phyloP scores from a whole-genome alignment of 1,284 basidiomycete genomes.

The Sporisorium graminicola region DNA sequence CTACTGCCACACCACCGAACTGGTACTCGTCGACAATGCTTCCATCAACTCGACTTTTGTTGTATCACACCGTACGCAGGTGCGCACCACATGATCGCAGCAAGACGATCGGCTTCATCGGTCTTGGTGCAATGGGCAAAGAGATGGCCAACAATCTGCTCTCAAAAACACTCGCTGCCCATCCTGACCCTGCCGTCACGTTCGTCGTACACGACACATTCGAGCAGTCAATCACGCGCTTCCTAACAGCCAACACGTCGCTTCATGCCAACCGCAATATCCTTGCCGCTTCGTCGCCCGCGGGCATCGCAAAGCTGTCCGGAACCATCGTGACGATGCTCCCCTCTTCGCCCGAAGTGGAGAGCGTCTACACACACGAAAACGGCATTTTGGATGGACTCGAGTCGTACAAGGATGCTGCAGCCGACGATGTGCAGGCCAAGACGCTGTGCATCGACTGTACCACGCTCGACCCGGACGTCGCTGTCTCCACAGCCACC shows the following conservation, averaged over 20 bases:
- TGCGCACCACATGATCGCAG: constrained; percentile 44
- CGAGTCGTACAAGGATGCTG: constrained; percentile 19
- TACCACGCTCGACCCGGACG: constrained; percentile 84
- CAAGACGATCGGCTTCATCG: constrained; percentile 67
- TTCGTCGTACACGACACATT: constrained; percentile 61
- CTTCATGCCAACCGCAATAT: constrained; percentile 62
- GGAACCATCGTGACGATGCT: constrained; percentile 85
- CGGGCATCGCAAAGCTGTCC: constrained; percentile 72
- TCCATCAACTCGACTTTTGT: constrained; percentile 21
- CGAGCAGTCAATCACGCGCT: constrained; percentile 62
- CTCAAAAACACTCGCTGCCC: constrained; percentile 53
- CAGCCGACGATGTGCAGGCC: constrained; percentile 18
- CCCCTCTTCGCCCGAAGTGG: constrained; percentile 85
- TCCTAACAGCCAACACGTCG: constrained; percentile 56
- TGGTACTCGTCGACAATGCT: constrained; percentile 16
- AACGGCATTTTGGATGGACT: constrained; percentile 71
- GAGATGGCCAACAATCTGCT: constrained; percentile 64
- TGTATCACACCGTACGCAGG: constrained; percentile 31
- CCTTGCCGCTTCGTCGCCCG: constrained; percentile 64
- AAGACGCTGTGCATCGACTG: constrained; percentile 84
- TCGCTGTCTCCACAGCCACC: constrained; percentile 77
- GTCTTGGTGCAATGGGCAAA: constrained; percentile 64
- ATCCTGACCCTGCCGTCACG: constrained; percentile 39
- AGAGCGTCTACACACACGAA: constrained; percentile 76
- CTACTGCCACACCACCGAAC: not conserved